Base-by-base conservation (phyloP, 2,329 filamentous ascomycete species). In the Colletotrichum falcatum region DNA sequence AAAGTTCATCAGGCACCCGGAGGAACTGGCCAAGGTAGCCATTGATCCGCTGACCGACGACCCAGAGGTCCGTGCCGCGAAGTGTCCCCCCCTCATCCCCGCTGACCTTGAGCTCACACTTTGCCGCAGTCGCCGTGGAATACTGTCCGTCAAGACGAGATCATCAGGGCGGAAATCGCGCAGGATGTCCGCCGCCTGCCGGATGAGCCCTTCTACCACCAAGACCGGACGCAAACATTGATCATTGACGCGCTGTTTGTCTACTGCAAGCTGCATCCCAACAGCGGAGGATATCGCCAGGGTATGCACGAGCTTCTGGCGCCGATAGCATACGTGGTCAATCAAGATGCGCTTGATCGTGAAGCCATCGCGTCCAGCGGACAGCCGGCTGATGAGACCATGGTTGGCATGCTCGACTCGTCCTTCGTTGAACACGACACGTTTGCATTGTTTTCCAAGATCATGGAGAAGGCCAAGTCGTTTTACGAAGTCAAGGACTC, bases 291-390 rank as follows among this genome's bases (percentile, higher is more conserved):
- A 23, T 99, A 99, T 79, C 90, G 96, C n/a, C 96, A 99, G 82
- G 96, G 96, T 14, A 99, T 99, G 95, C 96, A 99, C 79, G 96
- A 99, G 81, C 85, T 99, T 53, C 85, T 98, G 18, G 96, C 96
- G 0, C 95, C 96, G 0, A 90, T 99, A 46, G 84, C 98, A 8
- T 94, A 94, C 87, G 92, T 94, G 2, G 83, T 98, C 7, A 90
- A 95, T 74, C 87, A 91, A 75, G 96, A 99, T 81, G 92, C 95
- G 8, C 84, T 97, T 61, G 87, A 93, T 63, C 79, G 81, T 4
- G 75, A 77, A 3, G 77, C 80, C 3, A 74, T 75, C 55, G 77
- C 81, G 53, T 77, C 78, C 1, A 68, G 77, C 35, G 77, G 77
- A 2, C 75, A 76, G 14, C 75, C 79, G 44, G 78, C 81, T 3